Evolutionary conservation across 495 filamentous ascomycete species (phyloP).

Genomic region (Bombardia bombarda): DNA sequence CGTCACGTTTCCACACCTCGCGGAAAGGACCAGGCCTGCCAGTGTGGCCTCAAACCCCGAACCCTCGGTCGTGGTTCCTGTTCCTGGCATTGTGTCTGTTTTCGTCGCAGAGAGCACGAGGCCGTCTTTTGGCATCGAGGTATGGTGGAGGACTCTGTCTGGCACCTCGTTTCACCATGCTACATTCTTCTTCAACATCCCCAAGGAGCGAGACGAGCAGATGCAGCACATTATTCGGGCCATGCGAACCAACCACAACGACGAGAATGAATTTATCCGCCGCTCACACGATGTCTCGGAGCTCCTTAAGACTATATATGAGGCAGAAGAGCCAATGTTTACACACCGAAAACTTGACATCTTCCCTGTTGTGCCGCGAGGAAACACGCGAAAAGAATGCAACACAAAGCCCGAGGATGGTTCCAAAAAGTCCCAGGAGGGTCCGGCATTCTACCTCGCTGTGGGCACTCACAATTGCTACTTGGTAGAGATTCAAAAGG

Average conservation of each 20-base stretch:
- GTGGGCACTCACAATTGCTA: slow-evolving; percentile 80
- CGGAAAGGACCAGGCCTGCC: slow-evolving; percentile 4
- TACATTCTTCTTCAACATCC: slow-evolving; percentile 63
- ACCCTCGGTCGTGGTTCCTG: slow-evolving; percentile 42
- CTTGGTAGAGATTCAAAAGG: slow-evolving; percentile 54
- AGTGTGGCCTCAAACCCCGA: slow-evolving; percentile 12
- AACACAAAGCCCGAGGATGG: slow-evolving; percentile 39
- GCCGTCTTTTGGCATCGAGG: slow-evolving; percentile 72
- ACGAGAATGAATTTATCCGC: slow-evolving; percentile 37
- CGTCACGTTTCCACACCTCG: slow-evolving; percentile 29
- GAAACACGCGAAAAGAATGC: slow-evolving; percentile 36
- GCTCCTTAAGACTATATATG: slow-evolving; percentile 58
- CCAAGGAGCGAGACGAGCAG: slow-evolving; percentile 69
- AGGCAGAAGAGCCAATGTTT: slow-evolving; percentile 58
- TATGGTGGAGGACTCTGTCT: slow-evolving; percentile 65
- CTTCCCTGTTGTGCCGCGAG: slow-evolving; percentile 75
- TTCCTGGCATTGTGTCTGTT: slow-evolving; percentile 68
- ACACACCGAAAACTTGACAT: slow-evolving; percentile 64
- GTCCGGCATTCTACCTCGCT: slow-evolving; percentile 77
- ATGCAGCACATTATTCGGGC: slow-evolving; percentile 57
- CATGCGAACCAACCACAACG: slow-evolving; percentile 36
- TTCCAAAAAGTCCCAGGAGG: slow-evolving; percentile 59
- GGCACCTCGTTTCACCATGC: slow-evolving; percentile 39
- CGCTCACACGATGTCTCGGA: slow-evolving; percentile 54
- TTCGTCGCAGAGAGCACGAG: slow-evolving; percentile 73